Evolutionary conservation across 345 rosid genomes (phyloP).

Genomic region (Eutrema japonicum): DNA sequence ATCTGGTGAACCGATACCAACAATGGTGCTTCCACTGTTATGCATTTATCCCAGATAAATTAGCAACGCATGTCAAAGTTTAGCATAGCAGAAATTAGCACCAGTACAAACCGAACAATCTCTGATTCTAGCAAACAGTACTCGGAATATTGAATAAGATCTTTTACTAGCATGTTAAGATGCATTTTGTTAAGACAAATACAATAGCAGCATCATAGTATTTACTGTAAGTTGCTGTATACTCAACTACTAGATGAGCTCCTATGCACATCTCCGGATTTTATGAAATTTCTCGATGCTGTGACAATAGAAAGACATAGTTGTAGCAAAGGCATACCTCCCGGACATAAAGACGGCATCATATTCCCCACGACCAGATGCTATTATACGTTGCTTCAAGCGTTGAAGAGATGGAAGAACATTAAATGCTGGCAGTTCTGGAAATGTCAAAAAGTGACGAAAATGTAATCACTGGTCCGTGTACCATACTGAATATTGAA

Average conservation of each 20-base stretch:
- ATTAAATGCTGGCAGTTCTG: conserved; percentile 93
- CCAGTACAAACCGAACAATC: not conserved
- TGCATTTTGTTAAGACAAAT: not conserved
- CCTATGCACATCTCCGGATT: not conserved
- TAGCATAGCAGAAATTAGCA: not conserved
- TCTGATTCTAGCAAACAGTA: conserved; percentile 7
- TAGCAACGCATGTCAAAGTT: not conserved
- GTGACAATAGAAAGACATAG: conserved; percentile 2
- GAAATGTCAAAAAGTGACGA: conserved; percentile 34
- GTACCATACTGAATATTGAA: not conserved
- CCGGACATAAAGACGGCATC: conserved; percentile 97
- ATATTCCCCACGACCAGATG: conserved; percentile 86
- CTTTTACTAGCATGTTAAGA: conserved; percentile 4
- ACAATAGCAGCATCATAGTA: not conserved
- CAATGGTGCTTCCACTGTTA: conserved; percentile 91
- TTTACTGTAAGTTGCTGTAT: not conserved
- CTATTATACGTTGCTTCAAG: conserved; percentile 73
- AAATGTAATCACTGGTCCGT: conserved; percentile 13
- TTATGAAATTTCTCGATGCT: not conserved
- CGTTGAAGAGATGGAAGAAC: conserved; percentile 89
- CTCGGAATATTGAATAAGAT: not conserved
- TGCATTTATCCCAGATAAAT: conserved; percentile 18
- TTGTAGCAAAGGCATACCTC: conserved; percentile 56
- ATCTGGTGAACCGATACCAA: conserved; percentile 93
- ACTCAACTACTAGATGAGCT: conserved; percentile 18